A percentile compares a stretch with the other conserved stretches of the same genome.
Conservation (phyloP, 1,284 basidiomycete species). For the Heterobasidion parviporum region DNA sequence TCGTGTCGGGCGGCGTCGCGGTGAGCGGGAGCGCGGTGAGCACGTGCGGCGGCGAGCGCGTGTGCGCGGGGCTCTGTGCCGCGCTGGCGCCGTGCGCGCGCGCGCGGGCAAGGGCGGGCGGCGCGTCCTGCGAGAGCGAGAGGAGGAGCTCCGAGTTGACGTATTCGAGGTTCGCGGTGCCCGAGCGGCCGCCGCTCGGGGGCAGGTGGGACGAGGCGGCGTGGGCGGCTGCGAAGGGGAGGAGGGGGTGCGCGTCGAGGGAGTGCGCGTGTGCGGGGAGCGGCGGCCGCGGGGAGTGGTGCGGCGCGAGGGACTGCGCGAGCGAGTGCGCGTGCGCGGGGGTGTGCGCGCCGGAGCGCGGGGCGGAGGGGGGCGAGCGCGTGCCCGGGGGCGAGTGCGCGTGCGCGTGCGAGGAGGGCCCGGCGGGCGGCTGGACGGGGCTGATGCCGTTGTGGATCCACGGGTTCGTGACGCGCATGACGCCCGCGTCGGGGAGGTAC, state of each 20-base stretch:
- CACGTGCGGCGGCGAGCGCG: slow-evolving; percentile 9
- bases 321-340: slow-evolving; percentile 4
- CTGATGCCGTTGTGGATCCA: slow-evolving; percentile 39
- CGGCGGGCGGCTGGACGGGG: slow-evolving; percentile 18
- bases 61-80: slow-evolving; percentile 13
- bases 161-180: slow-evolving; percentile 47
- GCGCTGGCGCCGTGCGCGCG: not conserved
- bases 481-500: slow-evolving; percentile 54
- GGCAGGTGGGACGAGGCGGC: slow-evolving; percentile 13
- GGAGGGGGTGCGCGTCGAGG: slow-evolving; percentile 18
- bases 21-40: slow-evolving; percentile 17
- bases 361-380: not conserved
- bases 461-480: slow-evolving; percentile 60
- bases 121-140: slow-evolving; percentile 39
- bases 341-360: slow-evolving; percentile 1
- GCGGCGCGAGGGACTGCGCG: slow-evolving; percentile 18
- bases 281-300: slow-evolving; percentile 23
- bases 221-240: not conserved
- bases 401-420: not conserved
- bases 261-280: too few relatives aligned
- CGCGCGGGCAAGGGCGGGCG: slow-evolving; percentile 18
- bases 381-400: not conserved
- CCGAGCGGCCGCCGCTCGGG: slow-evolving; percentile 3
- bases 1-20: slow-evolving; percentile 8
- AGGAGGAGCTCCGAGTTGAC: slow-evolving; percentile 76